Conservation (phyloP, 169 alveolate genomes). For the Cryptosporidium ubiquitum region DNA sequence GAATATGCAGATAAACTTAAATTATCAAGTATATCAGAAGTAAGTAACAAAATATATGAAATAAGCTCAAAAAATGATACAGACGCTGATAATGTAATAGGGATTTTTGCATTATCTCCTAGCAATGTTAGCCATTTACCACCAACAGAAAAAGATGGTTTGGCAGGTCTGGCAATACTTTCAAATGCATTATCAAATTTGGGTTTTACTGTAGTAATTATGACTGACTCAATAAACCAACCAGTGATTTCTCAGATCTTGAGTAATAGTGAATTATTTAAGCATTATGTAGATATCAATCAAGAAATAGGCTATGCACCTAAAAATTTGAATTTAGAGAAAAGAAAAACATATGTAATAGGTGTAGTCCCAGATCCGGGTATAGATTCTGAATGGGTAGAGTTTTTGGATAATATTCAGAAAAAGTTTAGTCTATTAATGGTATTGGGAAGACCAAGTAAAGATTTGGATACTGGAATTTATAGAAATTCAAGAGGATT, state of each 20-base stretch:
- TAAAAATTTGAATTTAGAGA: constrained; percentile 18
- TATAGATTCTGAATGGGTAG: constrained; percentile 59
- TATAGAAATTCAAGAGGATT: constrained; percentile 41
- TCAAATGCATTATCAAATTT: constrained; percentile 64
- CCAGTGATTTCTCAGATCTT: constrained; percentile 29
- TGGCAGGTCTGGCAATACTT: constrained; percentile 27
- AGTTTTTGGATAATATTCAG: constrained; percentile 37
- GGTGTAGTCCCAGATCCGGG: constrained; percentile 75
- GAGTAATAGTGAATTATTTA: constrained; percentile 8
- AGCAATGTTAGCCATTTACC: constrained; percentile 63
- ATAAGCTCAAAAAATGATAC: background rate
- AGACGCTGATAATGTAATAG: constrained; percentile 18
- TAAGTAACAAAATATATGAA: constrained; percentile 5
- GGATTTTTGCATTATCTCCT: constrained; percentile 64
- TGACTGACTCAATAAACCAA: constrained; percentile 71
- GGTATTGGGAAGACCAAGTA: constrained; percentile 47
- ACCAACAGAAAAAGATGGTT: constrained; percentile 70
- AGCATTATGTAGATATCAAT: constrained; percentile 40
- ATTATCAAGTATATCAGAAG: constrained; percentile 9
- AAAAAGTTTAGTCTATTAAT: constrained; percentile 15
- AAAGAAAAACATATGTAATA: constrained; percentile 34
- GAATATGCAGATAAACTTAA: constrained; percentile 9
- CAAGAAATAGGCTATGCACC: constrained; percentile 72
- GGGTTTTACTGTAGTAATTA: constrained; percentile 55
- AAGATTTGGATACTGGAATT: constrained; percentile 45